Base-by-base conservation (phyloP, 352 stramenopile species). In the Thraustochytrium striatum region DNA sequence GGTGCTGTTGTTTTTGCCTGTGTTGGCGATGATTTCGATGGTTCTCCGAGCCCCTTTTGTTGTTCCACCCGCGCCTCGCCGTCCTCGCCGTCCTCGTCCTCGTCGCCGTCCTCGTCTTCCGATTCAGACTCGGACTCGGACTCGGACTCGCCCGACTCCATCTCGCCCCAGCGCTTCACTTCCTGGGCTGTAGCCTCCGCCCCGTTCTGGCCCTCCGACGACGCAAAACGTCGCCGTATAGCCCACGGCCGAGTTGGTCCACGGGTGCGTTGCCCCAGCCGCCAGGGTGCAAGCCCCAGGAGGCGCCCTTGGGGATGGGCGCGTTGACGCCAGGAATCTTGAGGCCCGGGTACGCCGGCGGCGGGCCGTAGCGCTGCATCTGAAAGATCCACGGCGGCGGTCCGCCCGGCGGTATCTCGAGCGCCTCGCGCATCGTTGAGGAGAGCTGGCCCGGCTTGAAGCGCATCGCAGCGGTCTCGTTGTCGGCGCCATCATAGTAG, bases 241-340 rank as follows among this genome's bases (percentile, higher is more conserved):
- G 82, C n/a, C 94, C 92, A 36, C 91, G 86, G 0, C 95, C 94
- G 82, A 92, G 95, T 58, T 95, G 85, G 85, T 99, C 94, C 21
- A 99, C 93, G 35, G 95, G 95, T 9, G 95, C 94, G 83, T 98
- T 98, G 8, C 96, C 96, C 95, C 95, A 99, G 59, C 94, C 94
- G 73, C 94, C 94, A 19, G 93, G 87, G 80, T 98, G 94, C 84
- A 97, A 98, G 2, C 96, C 96, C 81, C 97, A 99, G 61, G 88
- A 91, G 5, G 93, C 88, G n/a, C 90, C 81, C 9, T 91, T 86
- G 2, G 96, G 95, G 70, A 99, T 91, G 2, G 95, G 96, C 1
- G 94, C 94, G 84, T 98, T 99, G 57, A 99, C 87, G 39, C 96
- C 96, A 43, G 96, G 94, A 85, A 99, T 97, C 72, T 92, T 92